These are phyloP conservation scores for Quercus lobata DNA, from an alignment of 331 rosid genomes.

Conservation along the genomic window DNA sequence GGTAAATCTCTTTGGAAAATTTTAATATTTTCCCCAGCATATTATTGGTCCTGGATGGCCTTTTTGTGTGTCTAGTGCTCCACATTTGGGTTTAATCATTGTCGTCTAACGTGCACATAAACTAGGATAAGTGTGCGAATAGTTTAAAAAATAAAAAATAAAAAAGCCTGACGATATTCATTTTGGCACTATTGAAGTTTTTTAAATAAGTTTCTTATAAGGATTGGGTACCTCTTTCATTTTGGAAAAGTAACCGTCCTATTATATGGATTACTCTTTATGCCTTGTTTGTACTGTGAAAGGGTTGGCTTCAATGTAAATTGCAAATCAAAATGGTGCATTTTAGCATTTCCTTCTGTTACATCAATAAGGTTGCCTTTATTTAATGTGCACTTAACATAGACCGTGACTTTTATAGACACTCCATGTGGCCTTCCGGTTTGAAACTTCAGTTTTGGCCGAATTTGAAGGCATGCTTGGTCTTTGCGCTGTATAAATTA, in stretches of 20 bases:
- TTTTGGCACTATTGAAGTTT: neutral
- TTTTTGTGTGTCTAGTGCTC: neutral
- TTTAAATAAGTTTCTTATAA: neutral
- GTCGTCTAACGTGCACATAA: neutral
- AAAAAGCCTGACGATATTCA: neutral
- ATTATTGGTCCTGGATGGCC: neutral
- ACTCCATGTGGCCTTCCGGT: neutral
- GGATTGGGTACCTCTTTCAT: neutral
- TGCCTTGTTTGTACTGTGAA: neutral
- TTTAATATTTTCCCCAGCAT: neutral
- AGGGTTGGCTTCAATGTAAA: neutral
- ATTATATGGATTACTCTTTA: neutral
- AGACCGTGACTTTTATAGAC: neutral
- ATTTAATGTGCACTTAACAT: neutral
- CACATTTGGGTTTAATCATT: neutral
- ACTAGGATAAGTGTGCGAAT: no score
- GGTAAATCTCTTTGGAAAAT: conserved; percentile 21
- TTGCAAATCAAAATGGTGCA: neutral
- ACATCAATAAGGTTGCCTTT: neutral
- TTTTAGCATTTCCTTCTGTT: neutral
- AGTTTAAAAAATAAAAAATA: neutral
- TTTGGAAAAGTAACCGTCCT: neutral
- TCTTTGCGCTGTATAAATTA: neutral
- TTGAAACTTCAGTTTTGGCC: neutral
- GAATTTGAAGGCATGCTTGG: neutral